Conservation (phyloP, 805 yeast species). For the Suhomyces sp. region DNA sequence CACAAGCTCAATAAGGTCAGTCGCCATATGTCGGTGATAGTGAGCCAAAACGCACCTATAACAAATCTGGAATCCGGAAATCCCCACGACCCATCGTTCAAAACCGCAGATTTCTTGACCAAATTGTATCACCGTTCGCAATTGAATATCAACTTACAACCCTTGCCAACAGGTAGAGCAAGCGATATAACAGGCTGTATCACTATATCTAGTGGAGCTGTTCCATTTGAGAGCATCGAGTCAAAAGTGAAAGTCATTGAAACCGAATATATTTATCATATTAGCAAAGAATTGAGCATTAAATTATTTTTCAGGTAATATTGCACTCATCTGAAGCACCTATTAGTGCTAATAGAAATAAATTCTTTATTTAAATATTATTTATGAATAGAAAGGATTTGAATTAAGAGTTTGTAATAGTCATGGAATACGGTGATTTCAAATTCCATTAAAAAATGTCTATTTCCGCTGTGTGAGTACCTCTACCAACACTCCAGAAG, state of each 20-base stretch:
- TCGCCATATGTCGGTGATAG: slow-evolving; percentile 33
- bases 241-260: slow-evolving; percentile 39
- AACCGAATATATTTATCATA: slow-evolving; percentile 60
- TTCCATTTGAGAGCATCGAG: slow-evolving; percentile 21
- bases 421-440: no score
- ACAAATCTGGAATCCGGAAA: slow-evolving; percentile 24
- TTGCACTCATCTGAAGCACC: no score
- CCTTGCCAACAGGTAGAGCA: slow-evolving; percentile 78
- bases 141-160: slow-evolving; percentile 55
- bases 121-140: slow-evolving; percentile 51
- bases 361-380: no score
- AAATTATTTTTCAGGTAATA: slow-evolving; percentile 46
- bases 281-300: slow-evolving; percentile 51
- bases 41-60: slow-evolving; percentile 35
- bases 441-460: no score
- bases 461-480: no score
- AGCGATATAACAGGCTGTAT: slow-evolving; percentile 76
- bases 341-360: no score
- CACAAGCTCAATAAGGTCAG: slow-evolving; percentile 30
- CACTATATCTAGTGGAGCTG: slow-evolving; percentile 56
- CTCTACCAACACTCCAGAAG: no score
- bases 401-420: no score
- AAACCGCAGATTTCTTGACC: slow-evolving; percentile 46
- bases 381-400: no score
- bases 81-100: slow-evolving; percentile 33